A percentile compares a stretch with the other conserved stretches of the same genome.
phyloP scores from a whole-genome alignment of 306 rosid genomes.

The Fagus crenata region DNA sequence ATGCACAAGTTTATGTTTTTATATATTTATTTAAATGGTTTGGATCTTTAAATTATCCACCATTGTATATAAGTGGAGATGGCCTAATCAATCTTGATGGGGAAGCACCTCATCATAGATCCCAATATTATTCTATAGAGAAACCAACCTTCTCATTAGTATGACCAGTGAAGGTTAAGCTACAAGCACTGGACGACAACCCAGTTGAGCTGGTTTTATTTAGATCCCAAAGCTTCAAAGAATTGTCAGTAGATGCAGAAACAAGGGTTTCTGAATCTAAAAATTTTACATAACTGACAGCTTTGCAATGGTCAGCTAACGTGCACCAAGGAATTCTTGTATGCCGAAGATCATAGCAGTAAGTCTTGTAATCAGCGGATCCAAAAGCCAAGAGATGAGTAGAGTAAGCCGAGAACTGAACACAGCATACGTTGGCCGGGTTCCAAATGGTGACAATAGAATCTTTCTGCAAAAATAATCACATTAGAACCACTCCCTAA shows the following conservation, averaged over 20 bases:
- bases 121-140: neutral
- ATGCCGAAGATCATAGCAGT: slow-evolving; percentile 90
- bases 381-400: slow-evolving; percentile 79
- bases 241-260: slow-evolving; percentile 73
- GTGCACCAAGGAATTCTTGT: slow-evolving; percentile 82
- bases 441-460: slow-evolving; percentile 70
- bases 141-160: slow-evolving; percentile 64
- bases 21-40: no score
- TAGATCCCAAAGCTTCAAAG: slow-evolving; percentile 76
- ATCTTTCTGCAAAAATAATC: slow-evolving; percentile 56
- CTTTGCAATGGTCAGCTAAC: slow-evolving; percentile 68
- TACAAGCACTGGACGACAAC: slow-evolving; percentile 49
- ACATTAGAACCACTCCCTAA: slow-evolving; percentile 35
- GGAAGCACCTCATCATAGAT: no score
- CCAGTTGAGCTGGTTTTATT: slow-evolving; percentile 51
- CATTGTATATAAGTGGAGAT: no score
- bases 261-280: slow-evolving; percentile 74
- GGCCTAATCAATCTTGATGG: no score
- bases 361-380: slow-evolving; percentile 76
- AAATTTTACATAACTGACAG: slow-evolving; percentile 79
- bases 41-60: no score
- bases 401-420: slow-evolving; percentile 89
- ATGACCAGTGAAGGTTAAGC: slow-evolving; percentile 59
- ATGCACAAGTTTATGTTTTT: no score
- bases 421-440: slow-evolving; percentile 89